These are phyloP conservation scores for Cadophora luteo-olivacea DNA, from an alignment of 2,329 filamentous ascomycete genomes.

Conservation along the genomic window DNA sequence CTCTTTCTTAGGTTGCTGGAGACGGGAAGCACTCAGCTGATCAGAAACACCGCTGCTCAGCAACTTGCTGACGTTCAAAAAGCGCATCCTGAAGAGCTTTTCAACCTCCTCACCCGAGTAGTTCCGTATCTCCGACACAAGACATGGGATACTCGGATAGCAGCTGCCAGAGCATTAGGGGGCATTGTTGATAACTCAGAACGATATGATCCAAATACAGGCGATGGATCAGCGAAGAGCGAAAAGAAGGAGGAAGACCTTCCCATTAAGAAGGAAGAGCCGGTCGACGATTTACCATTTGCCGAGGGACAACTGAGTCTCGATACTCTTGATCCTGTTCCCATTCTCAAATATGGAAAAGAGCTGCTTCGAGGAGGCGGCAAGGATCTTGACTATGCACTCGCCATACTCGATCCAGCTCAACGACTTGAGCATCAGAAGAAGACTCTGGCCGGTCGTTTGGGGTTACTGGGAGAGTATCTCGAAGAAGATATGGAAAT, in stretches of 20 bases:
- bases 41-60: conserved; percentile 95
- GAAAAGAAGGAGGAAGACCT: conserved; percentile 66
- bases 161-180: conserved; percentile 91
- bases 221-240: conserved; percentile 62
- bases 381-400: conserved; percentile 80
- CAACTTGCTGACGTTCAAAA: conserved; percentile 98
- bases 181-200: conserved; percentile 92
- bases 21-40: conserved; percentile 94
- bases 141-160: conserved; percentile 95
- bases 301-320: conserved; percentile 69
- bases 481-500: conserved; percentile 81
- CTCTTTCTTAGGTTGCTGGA: conserved; percentile 76
- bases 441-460: conserved; percentile 80
- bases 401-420: conserved; percentile 82
- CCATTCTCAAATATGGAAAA: conserved; percentile 83
- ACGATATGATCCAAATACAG: conserved; percentile 84
- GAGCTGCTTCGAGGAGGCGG: conserved; percentile 83
- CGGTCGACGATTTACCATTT: conserved; percentile 52
- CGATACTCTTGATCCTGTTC: conserved; percentile 76
- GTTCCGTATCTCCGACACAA: conserved; percentile 95
- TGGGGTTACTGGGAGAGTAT: conserved; percentile 85
- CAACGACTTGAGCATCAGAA: conserved; percentile 86
- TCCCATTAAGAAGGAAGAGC: conserved; percentile 65
- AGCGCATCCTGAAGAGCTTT: conserved; percentile 95
- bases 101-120: conserved; percentile 91